Percentiles rank a stretch among this genome's conserved stretches.
Evolutionary conservation across 1,139 yeast species (phyloP).

Genomic region (Sugiyamaella pinicola): DNA sequence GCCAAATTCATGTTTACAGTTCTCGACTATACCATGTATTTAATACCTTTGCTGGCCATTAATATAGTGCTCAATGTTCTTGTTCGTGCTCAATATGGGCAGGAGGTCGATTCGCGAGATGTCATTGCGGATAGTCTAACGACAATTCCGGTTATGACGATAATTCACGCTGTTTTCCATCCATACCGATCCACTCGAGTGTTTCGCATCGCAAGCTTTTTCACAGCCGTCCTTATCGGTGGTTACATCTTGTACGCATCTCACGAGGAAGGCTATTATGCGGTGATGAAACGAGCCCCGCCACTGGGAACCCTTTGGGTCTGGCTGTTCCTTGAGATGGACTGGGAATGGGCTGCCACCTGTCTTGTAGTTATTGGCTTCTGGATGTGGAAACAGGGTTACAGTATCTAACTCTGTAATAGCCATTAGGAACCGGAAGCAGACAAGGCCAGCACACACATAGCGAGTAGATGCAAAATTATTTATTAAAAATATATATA

Average conservation of each 20-base stretch:
- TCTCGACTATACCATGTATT: constrained; percentile 39
- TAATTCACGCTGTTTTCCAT: constrained; percentile 38
- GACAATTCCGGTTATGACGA: constrained; percentile 38
- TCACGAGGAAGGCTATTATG: constrained; percentile 44
- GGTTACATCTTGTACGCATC: constrained; percentile 41
- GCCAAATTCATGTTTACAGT: constrained; percentile 36
- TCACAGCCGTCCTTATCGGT: constrained; percentile 39
- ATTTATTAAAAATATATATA: constrained; percentile 1
- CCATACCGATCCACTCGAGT: constrained; percentile 29
- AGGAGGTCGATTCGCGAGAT: constrained; percentile 30
- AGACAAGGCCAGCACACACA: constrained; percentile 3
- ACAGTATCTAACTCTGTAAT: constrained; percentile 21
- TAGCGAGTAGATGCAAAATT: too few species aligned
- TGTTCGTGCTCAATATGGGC: constrained; percentile 41
- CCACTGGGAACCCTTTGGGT: constrained; percentile 47
- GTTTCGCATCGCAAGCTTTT: constrained; percentile 33
- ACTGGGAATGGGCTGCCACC: constrained; percentile 42
- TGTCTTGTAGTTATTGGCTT: constrained; percentile 38
- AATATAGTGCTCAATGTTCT: constrained; percentile 41
- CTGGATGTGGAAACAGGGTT: constrained; percentile 39
- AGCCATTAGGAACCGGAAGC: constrained; percentile 10
- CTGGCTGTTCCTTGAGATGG: constrained; percentile 47
- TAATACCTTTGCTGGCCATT: constrained; percentile 41
- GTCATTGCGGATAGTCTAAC: constrained; percentile 32
- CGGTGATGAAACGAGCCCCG: constrained; percentile 46